Evolutionary conservation across 2,329 filamentous ascomycete genomes (phyloP), one percentile per base, ranked within the genome.

Genomic region (Neopestalotiopsis sp.): DNA sequence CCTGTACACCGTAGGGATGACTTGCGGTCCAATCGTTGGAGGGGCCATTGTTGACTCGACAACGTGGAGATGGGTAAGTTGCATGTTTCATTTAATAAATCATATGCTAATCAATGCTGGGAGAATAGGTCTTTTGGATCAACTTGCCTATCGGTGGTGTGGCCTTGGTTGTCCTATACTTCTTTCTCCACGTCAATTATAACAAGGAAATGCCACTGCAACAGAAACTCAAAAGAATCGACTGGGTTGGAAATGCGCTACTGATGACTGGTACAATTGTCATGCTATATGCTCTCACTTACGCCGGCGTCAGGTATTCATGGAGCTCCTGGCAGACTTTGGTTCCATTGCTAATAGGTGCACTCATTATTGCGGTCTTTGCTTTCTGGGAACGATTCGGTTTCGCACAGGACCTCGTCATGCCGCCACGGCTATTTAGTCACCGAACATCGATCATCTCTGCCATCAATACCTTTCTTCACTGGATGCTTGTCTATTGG

Each of bases 381-480:
- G 28, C 30, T 13, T 10, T 9, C 14, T 65, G 5, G 13, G 42
- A 65, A n/a, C 9, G 10, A 2, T 17, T 9, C 38, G 28, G 20
- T 24, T 24, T 28, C 14, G n/a, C 24, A 20, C 20, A n/a, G 42
- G 24, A 65, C n/a, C 24, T 42, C 17, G 82, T 86, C n/a, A 61
- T 61, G 68, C 85, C 85, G 0, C 76, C 79, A 0, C 74, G 77
- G 5, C 75, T 87, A 4, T 87, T 87, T 73, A 71, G 70, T 0
- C 85, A 85, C 69, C 77, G 81, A 0, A 87, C 84, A 0, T 78
- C 73, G 0, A 53, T 71, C 1, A 70, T 77, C 2, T 75, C 74
- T 0, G 80, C 78, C 57, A 65, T 75, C 2, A 71, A 78, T 9
- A 81, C 79, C 1, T 82, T 85, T 63, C 65, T 85, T 1, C 74